Conservation (phyloP, 441 rosid genomes). For the Pelargonium cotyledonis region DNA sequence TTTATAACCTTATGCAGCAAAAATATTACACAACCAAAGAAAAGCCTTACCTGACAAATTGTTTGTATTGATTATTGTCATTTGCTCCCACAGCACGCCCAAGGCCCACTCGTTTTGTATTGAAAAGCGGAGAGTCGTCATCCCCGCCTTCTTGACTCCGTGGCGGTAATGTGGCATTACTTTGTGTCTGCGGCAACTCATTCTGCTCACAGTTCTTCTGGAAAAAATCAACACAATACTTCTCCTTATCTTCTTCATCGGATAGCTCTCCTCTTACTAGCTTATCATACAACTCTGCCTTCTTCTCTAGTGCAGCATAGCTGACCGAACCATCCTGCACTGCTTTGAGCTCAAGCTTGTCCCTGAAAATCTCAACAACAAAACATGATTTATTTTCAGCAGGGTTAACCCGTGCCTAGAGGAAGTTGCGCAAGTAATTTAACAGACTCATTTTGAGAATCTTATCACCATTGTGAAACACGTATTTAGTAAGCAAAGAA, state of each 20-base stretch:
- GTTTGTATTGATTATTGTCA: conserved; percentile 68
- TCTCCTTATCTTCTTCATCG: conserved; percentile 79
- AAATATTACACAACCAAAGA: neutral
- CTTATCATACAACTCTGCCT: conserved; percentile 79
- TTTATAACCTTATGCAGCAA: neutral
- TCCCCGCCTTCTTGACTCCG: conserved; percentile 31
- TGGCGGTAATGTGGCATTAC: conserved; percentile 22
- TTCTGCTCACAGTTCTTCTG: conserved; percentile 51
- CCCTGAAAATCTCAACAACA: conserved; percentile 36
- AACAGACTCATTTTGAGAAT: too few relatives aligned
- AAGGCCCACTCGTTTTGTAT: conserved; percentile 47
- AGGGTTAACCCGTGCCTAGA: neutral
- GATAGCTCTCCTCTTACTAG: conserved; percentile 72
- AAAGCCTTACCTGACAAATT: conserved; percentile 59
- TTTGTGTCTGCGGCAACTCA: conserved; percentile 30
- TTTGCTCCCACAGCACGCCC: conserved; percentile 48
- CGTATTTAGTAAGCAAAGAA: too few relatives aligned
- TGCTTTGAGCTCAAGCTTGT: conserved; percentile 85
- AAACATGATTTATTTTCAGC: conserved; percentile 4
- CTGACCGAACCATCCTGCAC: conserved; percentile 66
- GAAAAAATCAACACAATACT: conserved; percentile 84
- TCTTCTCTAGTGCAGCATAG: conserved; percentile 85
- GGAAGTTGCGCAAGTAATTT: neutral
- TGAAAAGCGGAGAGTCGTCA: conserved; percentile 34
- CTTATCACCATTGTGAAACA: too few relatives aligned